These are phyloP conservation scores for Vitis hybrid DNA, from an alignment of 177 flowering plant species.

Conservation along the genomic window DNA sequence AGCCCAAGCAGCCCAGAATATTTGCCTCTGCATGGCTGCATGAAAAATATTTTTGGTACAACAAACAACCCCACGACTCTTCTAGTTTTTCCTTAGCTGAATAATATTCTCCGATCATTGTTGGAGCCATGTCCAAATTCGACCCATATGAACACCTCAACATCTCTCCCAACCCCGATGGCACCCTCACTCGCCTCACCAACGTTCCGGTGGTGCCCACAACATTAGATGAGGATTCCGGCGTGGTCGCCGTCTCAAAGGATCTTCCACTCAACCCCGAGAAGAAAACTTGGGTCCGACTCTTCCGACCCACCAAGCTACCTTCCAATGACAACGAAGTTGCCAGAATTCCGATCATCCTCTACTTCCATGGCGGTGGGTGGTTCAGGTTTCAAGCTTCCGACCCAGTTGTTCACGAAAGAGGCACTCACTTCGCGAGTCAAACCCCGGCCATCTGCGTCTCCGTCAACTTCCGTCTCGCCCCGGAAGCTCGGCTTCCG, in stretches of 20 bases:
- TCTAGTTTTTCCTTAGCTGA: neutral
- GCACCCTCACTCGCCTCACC: constrained; percentile 40
- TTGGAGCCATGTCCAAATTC: constrained; percentile 21
- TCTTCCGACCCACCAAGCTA: constrained; percentile 43
- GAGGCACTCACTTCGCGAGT: constrained; percentile 21
- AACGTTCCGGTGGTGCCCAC: constrained; percentile 25
- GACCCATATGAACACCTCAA: constrained; percentile 42
- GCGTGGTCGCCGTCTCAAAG: constrained; percentile 30
- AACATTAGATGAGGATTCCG: constrained; percentile 11
- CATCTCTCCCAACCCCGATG: constrained; percentile 40
- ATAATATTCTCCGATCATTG: neutral
- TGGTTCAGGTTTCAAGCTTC: constrained; percentile 29
- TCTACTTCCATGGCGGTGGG: constrained; percentile 49
- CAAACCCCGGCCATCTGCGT: constrained; percentile 50
- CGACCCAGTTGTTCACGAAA: constrained; percentile 16
- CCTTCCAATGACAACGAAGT: constrained; percentile 41
- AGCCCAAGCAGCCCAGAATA: too few species aligned
- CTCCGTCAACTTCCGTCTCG: constrained; percentile 54
- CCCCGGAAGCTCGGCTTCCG: constrained; percentile 67
- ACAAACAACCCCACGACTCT: too few species aligned
- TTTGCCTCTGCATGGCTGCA: too few species aligned
- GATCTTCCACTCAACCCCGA: constrained; percentile 40
- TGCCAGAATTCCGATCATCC: constrained; percentile 45
- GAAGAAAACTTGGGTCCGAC: constrained; percentile 36
- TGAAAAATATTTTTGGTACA: too few species aligned